Evolutionary conservation across 257 asterid genomes (phyloP), one percentile per base, ranked within the genome.

Genomic region (Striga asiatica): DNA sequence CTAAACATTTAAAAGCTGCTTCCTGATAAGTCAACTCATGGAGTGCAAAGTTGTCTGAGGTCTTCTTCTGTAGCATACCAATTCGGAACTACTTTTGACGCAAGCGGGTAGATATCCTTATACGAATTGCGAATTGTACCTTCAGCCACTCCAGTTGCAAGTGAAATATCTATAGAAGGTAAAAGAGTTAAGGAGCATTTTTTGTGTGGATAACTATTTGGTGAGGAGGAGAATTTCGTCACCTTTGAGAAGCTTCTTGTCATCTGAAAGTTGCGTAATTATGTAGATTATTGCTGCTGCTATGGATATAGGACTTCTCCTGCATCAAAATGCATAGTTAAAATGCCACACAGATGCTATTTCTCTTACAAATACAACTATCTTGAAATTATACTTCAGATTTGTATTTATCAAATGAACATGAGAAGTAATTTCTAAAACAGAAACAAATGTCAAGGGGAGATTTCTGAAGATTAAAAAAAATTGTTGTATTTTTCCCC

Each of bases 91-190:
- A 81, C 72, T 66, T 66, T 78, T 0, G 80, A 16, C 4, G 75
- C 75, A 60, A 70, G 66, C 0, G 82, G 80, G 32, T 70, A 67
- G 10, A 77, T 70, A 62, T 77, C 89, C 75, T 73, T 78, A 71
- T 67, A 78, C 0, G 82, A 68, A 57, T 77, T 75, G 38, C 77
- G 66, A 43, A 81, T 81, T 3, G 89, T 81, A n/a, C 85, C 85
- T 78, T 81, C 82, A 11, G 85, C 89, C 20, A 81, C 89, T 32
- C 78, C 78, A 31, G 82, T 81, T 27, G 89, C 89, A 56, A 70
- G 60, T 8, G 82, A 67, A 42, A 81, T 78, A 58, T 81, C 89
- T 76, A 70, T 71, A 48, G 6, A 16, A n/a, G 37, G 37, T 13
- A 13, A 7, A 9, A 10, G 45, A 27, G 6, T 22, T 18, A 32